Base-by-base conservation (phyloP, 768 basidiomycete species). In the Boletus rufocinnamomeus region DNA sequence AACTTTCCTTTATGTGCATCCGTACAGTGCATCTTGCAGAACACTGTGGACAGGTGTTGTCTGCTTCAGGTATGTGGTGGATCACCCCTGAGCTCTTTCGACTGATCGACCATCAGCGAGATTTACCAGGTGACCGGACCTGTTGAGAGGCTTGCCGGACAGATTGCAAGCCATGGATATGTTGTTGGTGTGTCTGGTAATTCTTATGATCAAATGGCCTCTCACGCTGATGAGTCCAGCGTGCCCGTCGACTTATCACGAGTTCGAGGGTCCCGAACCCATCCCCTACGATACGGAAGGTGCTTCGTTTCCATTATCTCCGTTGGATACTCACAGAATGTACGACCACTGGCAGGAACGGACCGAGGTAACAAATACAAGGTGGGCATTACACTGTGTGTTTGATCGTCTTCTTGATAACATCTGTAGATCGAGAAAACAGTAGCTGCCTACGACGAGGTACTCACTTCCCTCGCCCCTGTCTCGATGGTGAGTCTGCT, bases 91-190 rank as follows among this genome's bases (percentile, higher is more conserved):
- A 51, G 25, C 25, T 28, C 23, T 38, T 41, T 54, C 25, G 32
- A 54, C 50, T 30, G 41, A 61, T 43, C 14, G 2, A n/a, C 11
- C 25, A 54, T 40, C 67, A 94, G 93, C 66, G 95, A 96, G 76
- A 98, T 98, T 54, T 98, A 97, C 70, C 91, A 93, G 72, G 93
- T 95, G 2, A 95, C 93, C n/a, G 93, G 93, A 0, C 95, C 95
- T 37, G 95, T 96, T n/a, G 94, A 95, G 71, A 84, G 95, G 50
- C 93, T 91, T 68, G 90, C 89, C 0, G 86, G 89, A 16, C 89
- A 91, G 75, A 93, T 95, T 63, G 93, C 92, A 10, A 91, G 88
- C 60, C 88, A 93, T 32, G 92, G 92, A 62, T 92, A 83, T 63
- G 82, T 93, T 48, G 90, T 91, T 13, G 91, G 91, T 89, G 54